A percentile compares a stretch with the other conserved stretches of the same genome.
These are phyloP conservation scores for Silene coronaria DNA, from an alignment of 179 eudicot species.

Conservation along the genomic window DNA sequence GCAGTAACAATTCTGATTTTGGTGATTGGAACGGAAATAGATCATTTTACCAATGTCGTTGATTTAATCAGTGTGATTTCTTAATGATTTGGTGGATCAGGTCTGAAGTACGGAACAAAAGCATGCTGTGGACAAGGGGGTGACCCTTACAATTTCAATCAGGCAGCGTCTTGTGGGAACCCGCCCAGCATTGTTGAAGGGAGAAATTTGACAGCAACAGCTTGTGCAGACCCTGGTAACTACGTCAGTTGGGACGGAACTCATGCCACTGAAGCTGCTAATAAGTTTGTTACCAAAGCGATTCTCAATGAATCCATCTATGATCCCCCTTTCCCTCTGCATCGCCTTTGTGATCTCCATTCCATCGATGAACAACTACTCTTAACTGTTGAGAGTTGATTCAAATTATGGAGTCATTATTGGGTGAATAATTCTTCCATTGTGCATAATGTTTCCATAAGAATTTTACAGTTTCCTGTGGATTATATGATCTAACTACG, in stretches of 20 bases:
- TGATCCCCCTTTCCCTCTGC: constrained; percentile 65
- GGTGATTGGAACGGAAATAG: too few relatives aligned
- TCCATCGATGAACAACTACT: constrained; percentile 28
- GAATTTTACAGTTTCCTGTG: too few relatives aligned
- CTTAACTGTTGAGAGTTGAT: too few relatives aligned
- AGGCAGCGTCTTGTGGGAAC: constrained; percentile 62
- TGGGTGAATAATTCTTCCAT: too few relatives aligned
- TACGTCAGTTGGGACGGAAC: constrained; percentile 90
- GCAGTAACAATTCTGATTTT: too few relatives aligned
- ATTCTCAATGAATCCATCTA: constrained; percentile 63
- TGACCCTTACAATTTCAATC: constrained; percentile 59
- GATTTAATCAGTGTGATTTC: not conserved
- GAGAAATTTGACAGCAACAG: constrained; percentile 45
- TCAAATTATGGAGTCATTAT: too few relatives aligned
- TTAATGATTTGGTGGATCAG: constrained; percentile 21
- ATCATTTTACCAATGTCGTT: too few relatives aligned
- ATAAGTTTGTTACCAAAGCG: constrained; percentile 46
- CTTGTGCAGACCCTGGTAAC: constrained; percentile 58
- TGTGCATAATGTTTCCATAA: too few relatives aligned
- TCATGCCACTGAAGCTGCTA: constrained; percentile 74
- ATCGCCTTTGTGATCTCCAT: constrained; percentile 47
- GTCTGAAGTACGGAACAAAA: constrained; percentile 56
- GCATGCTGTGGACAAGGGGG: constrained; percentile 91
- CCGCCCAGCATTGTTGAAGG: constrained; percentile 43
- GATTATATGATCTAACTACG: too few relatives aligned